These are phyloP conservation scores for Amyloporia xantha DNA, from an alignment of 768 basidiomycete genomes.

Conservation along the genomic window DNA sequence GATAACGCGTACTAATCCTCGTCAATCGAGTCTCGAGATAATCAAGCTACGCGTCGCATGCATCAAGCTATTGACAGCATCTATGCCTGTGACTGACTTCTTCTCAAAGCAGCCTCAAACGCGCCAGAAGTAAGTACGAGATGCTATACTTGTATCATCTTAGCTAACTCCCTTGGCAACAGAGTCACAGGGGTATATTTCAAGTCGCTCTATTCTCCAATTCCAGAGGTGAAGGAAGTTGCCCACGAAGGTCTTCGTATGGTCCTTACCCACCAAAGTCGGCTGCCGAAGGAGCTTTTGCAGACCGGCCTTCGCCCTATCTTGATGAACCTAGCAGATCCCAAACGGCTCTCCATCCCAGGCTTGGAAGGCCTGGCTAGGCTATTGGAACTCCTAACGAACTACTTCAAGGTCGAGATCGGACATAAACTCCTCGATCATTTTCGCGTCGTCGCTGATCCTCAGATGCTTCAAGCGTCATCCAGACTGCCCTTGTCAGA, in stretches of 20 bases:
- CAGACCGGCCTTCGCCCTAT: slow-evolving; percentile 96
- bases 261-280: slow-evolving; percentile 83
- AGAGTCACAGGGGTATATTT: slow-evolving; percentile 96
- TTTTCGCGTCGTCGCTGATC: slow-evolving; percentile 87
- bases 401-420: slow-evolving; percentile 99
- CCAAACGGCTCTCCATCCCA: slow-evolving; percentile 86
- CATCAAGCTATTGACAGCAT: slow-evolving; percentile 86
- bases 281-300: slow-evolving; percentile 89
- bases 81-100: slow-evolving; percentile 93
- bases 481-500: slow-evolving; percentile 76
- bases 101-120: slow-evolving; percentile 79
- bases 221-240: slow-evolving; percentile 87
- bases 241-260: slow-evolving; percentile 90
- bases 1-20: slow-evolving; percentile 62
- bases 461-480: slow-evolving; percentile 74
- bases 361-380: slow-evolving; percentile 92
- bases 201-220: slow-evolving; percentile 93
- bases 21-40: slow-evolving; percentile 76
- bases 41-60: slow-evolving; percentile 90
- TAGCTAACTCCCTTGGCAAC: slow-evolving; percentile 2
- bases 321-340: slow-evolving; percentile 95
- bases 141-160: not conserved
- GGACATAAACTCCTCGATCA: slow-evolving; percentile 96
- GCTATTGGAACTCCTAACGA: slow-evolving; percentile 87
- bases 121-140: slow-evolving; percentile 62